These are phyloP conservation scores for Stachybotrys elegans DNA, from an alignment of 2,329 filamentous ascomycete genomes.

Conservation along the genomic window DNA sequence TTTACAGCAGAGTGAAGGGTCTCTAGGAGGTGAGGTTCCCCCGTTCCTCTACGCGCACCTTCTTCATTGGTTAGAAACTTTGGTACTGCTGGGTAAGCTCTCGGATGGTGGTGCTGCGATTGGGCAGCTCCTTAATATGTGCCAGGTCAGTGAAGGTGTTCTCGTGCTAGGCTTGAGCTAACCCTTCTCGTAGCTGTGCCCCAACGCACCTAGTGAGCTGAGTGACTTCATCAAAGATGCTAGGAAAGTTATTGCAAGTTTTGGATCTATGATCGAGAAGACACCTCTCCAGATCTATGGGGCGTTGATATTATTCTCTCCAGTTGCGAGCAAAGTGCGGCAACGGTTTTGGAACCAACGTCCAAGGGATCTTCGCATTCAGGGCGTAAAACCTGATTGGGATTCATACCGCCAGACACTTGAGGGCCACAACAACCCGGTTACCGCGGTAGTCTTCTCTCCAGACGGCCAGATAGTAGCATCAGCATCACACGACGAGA, in stretches of 20 bases:
- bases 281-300: conserved; percentile 27
- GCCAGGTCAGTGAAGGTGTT: conserved; percentile 3
- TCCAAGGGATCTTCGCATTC: too few species aligned
- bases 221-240: conserved; percentile 21
- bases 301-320: too few species aligned
- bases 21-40: conserved; percentile 2
- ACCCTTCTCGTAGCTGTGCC: not conserved
- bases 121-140: conserved; percentile 1
- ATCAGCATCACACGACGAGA: too few species aligned
- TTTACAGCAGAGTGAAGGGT: conserved; percentile 9
- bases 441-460: too few species aligned
- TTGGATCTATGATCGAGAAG: conserved; percentile 18
- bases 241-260: conserved; percentile 17
- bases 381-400: too few species aligned
- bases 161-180: not conserved
- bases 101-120: conserved; percentile 6
- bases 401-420: too few species aligned
- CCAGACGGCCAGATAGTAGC: too few species aligned
- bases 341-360: too few species aligned
- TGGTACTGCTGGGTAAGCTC: conserved; percentile 10
- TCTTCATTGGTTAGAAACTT: conserved; percentile 13
- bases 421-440: too few species aligned
- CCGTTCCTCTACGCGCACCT: conserved; percentile 10
- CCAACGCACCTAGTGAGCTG: conserved; percentile 5
- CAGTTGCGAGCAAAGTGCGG: too few species aligned